Percentiles rank a stretch among this genome's conserved stretches.
Evolutionary conservation across 257 asterid species (phyloP).

Genomic region (Leonotis leonurus): DNA sequence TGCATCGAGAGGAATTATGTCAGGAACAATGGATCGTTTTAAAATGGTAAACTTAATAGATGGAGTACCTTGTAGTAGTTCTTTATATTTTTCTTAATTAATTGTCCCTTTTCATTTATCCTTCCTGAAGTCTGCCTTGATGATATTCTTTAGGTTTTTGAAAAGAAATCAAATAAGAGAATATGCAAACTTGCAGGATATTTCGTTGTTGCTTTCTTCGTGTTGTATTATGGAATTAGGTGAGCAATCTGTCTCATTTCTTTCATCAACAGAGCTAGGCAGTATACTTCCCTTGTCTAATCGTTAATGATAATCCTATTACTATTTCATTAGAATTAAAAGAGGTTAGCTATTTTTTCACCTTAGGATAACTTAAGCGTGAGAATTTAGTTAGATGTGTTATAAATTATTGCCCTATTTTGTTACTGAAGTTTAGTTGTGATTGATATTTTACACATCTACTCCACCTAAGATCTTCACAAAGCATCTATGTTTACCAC

Average conservation of each 20-base stretch:
- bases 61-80: conserved; percentile 4
- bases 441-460: background rate
- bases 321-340: background rate
- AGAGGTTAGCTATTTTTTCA: background rate
- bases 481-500: background rate
- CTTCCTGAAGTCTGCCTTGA: conserved; percentile 17
- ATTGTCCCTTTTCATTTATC: background rate
- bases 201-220: conserved; percentile 59
- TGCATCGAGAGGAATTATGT: conserved; percentile 83
- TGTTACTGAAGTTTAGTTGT: background rate
- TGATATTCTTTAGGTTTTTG: conserved; percentile 62
- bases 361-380: background rate
- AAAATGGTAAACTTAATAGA: conserved; percentile 49
- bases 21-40: conserved; percentile 89
- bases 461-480: background rate
- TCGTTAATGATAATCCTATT: background rate
- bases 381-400: too few relatives aligned
- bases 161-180: conserved; percentile 69
- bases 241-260: conserved; percentile 31
- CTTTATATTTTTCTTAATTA: background rate
- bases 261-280: background rate
- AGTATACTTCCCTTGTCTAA: background rate
- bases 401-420: background rate
- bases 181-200: conserved; percentile 71
- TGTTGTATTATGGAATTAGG: conserved; percentile 60